Evolutionary conservation across 116 monocot genomes (phyloP), one percentile per base, ranked within the genome.

Genomic region (Posidonia oceanica): DNA sequence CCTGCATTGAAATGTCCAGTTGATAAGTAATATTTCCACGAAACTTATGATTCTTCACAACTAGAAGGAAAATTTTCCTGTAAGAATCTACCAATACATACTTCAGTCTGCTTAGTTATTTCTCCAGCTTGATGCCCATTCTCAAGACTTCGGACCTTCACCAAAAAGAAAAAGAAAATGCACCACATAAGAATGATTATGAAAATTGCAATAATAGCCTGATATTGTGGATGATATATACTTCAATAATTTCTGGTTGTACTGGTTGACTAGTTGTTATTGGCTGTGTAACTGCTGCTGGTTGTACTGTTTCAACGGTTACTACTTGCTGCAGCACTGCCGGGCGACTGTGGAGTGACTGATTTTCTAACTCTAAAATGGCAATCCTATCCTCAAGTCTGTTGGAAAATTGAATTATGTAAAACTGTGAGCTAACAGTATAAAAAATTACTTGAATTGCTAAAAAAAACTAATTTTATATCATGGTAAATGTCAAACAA

Each of bases 351-450:
- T 62, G 81, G 36, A 92, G 97, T 65, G 80, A 63, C 78, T 81
- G 54, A 77, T 92, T 97, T 63, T 97, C 97, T 44, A 83, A 78
- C 63, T 93, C 85, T 77, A 98, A 69, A 56, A 54, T 75, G n/a
- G 82, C 69, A 56, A 93, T 83, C 70, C 84, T 89, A 56, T 78
- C 76, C 64, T 92, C 76, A 41, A 91, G 83, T 67, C 89, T 89
- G 70, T 40, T 14, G 64, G 2, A 21, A 29, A 68, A 55, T 54
- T 29, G 23, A 73, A 37, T 14, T 55, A 22, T 56, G 20, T 55
- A 22, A 7, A 54, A 52, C 5, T 2, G 13, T 52, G 53, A 68
- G 52, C 40, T 18, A 10, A 20, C 39, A 17, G 40, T 65, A 39
- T 14, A 20, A 39, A 23, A 53, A 53, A 53, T 58, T 0, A 58